Evolutionary conservation across 2,329 filamentous ascomycete genomes (phyloP), one percentile per base, ranked within the genome.

Genomic region (Sporothrix euskadiensis): DNA sequence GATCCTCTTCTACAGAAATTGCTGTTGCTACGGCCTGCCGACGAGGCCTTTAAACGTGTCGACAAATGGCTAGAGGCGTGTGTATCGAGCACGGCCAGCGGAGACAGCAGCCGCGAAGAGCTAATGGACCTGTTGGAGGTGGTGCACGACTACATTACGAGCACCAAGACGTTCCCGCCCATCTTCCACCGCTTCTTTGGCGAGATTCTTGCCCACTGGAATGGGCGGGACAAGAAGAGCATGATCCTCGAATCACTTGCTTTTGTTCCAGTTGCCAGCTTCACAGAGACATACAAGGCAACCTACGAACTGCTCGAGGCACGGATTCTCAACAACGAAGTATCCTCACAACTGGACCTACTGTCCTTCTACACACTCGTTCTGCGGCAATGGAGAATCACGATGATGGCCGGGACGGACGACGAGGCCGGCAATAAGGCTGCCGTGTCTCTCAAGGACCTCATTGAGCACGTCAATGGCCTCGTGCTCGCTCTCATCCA

Each of bases 1-100:
- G 92, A 97, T 78, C 91, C 91, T 3, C 83, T 97, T 41, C 86
- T 95, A 1, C 93, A 95, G 79, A 96, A 95, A 79, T 84, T 95
- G 32, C 83, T 93, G 47, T 82, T 92, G n/a, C 82, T 92, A 41
- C 86, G 88, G 69, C 87, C 90, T 1, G 86, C 88, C 49, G 81
- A 83, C 19, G 83, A 85, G 68, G 84, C 84, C 14, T 81, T 84
- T 39, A 82, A 83, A 69, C 84, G 89, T n/a, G 83, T 89, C 59
- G 83, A 85, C 59, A 86, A 87, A 77, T 91, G 89, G 89, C 79
- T 91, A 57, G 80, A 83, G 65, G 85, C 88, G 1, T 86, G 85
- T 65, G 82, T 90, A 14, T 84, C 86, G 70, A 88, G 90, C 74
- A 84, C 87, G 1, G 82, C 88, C 41, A 84, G 84, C 57, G 86